Percentiles rank a stretch among this genome's conserved stretches.
Evolutionary conservation across 345 rosid genomes (phyloP).

Genomic region (Bretschneidera sinensis): DNA sequence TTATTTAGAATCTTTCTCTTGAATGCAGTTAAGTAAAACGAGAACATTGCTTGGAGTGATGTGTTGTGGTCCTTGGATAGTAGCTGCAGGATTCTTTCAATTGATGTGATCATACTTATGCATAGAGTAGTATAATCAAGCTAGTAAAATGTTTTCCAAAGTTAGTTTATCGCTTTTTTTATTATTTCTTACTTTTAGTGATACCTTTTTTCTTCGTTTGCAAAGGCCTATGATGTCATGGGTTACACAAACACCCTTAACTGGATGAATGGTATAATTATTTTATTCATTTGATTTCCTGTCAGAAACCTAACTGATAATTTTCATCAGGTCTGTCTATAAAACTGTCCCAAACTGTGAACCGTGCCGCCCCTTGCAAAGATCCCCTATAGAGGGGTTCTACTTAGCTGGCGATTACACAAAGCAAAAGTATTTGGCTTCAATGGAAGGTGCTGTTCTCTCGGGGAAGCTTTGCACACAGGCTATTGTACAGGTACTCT

Average conservation of each 20-base stretch:
- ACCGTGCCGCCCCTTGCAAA: slow-evolving; percentile 88
- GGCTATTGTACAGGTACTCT: slow-evolving; percentile 67
- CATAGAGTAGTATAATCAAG: too few species aligned
- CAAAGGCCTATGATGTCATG: too few species aligned
- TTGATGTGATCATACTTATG: too few species aligned
- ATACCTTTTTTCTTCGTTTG: neutral
- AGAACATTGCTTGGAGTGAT: too few species aligned
- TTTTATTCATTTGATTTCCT: neutral
- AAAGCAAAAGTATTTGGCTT: slow-evolving; percentile 93
- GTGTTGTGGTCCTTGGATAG: too few species aligned
- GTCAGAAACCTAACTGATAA: slow-evolving; percentile 7
- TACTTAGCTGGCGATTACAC: slow-evolving; percentile 95
- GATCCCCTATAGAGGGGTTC: slow-evolving; percentile 83
- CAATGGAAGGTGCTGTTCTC: slow-evolving; percentile 97
- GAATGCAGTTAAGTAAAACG: too few species aligned
- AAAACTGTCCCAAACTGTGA: slow-evolving; percentile 85
- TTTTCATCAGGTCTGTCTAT: slow-evolving; percentile 74
- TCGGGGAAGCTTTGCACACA: slow-evolving; percentile 92
- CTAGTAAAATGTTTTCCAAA: too few species aligned
- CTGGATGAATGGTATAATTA: too few species aligned
- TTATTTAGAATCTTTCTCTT: slow-evolving; percentile 1
- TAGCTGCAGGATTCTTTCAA: too few species aligned
- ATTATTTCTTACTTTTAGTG: neutral
- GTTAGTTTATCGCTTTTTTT: neutral
- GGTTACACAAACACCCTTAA: too few species aligned